Percentiles rank a stretch among this genome's conserved stretches.
Evolutionary conservation across 148 eudicot genomes (phyloP).

Genomic region (Amaranthus palmeri): DNA sequence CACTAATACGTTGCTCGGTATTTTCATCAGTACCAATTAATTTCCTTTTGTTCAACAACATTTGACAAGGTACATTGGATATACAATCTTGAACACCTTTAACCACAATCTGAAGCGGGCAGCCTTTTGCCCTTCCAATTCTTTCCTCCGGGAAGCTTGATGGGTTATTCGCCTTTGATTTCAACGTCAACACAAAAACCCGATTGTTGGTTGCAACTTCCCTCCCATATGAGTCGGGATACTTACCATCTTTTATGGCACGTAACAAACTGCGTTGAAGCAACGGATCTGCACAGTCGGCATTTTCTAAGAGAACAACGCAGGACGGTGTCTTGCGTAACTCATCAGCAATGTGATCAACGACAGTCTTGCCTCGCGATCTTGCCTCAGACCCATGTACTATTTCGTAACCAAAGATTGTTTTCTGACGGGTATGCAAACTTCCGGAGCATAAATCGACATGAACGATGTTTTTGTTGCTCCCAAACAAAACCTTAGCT

Average conservation of each 20-base stretch:
- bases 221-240: constrained; percentile 60
- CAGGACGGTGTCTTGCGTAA: constrained; percentile 48
- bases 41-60: constrained; percentile 57
- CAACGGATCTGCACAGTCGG: constrained; percentile 50
- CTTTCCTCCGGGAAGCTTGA: constrained; percentile 45
- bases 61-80: constrained; percentile 10
- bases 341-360: constrained; percentile 61
- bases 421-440: constrained; percentile 10
- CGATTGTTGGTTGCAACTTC: constrained; percentile 49
- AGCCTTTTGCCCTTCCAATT: constrained; percentile 36
- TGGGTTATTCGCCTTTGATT: constrained; percentile 5
- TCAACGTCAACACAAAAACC: constrained; percentile 44
- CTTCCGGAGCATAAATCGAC: constrained; percentile 41
- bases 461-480: constrained; percentile 35
- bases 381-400: constrained; percentile 24
- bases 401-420: constrained; percentile 17
- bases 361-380: constrained; percentile 47
- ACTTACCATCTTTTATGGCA: constrained; percentile 57
- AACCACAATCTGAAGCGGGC: constrained; percentile 46
- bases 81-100: constrained; percentile 29
- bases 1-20: background rate
- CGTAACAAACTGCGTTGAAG: constrained; percentile 52
- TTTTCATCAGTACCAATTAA: constrained; percentile 25
- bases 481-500: constrained; percentile 56
- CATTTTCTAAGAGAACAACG: constrained; percentile 66